Evolutionary conservation across 2,329 filamentous ascomycete species (phyloP), one percentile per base, ranked within the genome.

Genomic region (Camptophora hylomeconis): DNA sequence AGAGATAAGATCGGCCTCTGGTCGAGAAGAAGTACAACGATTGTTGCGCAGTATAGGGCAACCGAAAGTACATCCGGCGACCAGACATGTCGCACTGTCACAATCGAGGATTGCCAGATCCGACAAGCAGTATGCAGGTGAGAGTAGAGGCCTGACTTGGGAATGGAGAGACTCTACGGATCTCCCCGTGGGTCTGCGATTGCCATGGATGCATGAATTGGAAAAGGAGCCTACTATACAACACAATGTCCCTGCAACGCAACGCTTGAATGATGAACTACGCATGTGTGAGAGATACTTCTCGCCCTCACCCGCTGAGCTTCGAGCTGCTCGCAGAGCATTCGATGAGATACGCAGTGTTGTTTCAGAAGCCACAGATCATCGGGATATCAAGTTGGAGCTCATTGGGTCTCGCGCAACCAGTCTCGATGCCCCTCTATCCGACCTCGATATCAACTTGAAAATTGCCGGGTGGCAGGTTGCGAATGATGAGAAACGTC

Each of bases 321-420:
- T 46, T 12, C 37, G 45, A 10, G 43, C 32, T 9, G 43, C 51
- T 5, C 28, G 44, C 12, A 44, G 32, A 5, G 36, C 57, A 3
- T 33, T 45, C 5, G 25, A 30, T 12, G 45, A 52, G 12, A 27
- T 59, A 7, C 31, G 42, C 47, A 30, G 40, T 32, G 26, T 45
- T 23, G 28, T 58, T 25, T 38, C 48, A 37, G 25, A 39, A 11
- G 35, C 34, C 12, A 37, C n/a, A n/a, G n/a, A n/a, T n/a, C n/a
- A 51, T 3, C 45, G 48, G 8, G 37, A 45, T 20, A 31, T 44
- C 13, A 22, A 26, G 7, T 50, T 57, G 5, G 54, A 65, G 33
- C 36, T 66, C 3, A 65, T 68, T 33, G 71, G 71, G 11, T 73
- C 69, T 6, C 54, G 64, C 32, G 47, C 50, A 7, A 71, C 61